Percentiles rank a stretch among this genome's conserved stretches.
Evolutionary conservation across 1,139 yeast species (phyloP).

Genomic region (Candida pseudoviswanathii): DNA sequence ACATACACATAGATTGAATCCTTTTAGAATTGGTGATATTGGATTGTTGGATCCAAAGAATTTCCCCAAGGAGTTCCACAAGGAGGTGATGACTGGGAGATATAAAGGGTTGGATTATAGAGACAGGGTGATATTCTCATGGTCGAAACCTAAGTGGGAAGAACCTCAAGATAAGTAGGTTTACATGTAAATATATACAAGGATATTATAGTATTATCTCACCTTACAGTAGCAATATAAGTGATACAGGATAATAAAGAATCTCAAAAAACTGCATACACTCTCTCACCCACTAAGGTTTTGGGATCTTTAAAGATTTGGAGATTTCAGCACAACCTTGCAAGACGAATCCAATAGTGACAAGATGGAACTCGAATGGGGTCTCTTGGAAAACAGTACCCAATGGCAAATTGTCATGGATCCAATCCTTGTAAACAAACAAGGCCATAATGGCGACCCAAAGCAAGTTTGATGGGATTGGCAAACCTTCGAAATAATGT

Average conservation of each 20-base stretch:
- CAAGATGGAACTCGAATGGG: constrained; percentile 72
- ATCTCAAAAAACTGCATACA: constrained; percentile 6
- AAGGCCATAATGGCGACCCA: constrained; percentile 75
- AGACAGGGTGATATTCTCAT: constrained; percentile 23
- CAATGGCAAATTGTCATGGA: constrained; percentile 59
- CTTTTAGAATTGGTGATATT: constrained; percentile 25
- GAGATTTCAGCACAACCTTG: constrained; percentile 94
- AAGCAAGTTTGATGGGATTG: constrained; percentile 84
- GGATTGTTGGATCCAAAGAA: constrained; percentile 47
- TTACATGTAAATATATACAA: constrained; percentile 1
- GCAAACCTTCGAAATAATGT: constrained; percentile 88
- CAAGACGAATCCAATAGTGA: constrained; percentile 61
- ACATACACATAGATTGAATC: constrained; percentile 30
- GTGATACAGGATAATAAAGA: background rate
- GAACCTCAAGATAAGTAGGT: constrained; percentile 5
- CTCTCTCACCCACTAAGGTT: constrained; percentile 51
- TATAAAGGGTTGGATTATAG: constrained; percentile 28
- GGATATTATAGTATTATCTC: background rate
- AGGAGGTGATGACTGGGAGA: constrained; percentile 28
- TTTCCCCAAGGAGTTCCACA: constrained; percentile 28
- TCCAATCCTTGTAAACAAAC: constrained; percentile 54
- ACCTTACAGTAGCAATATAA: background rate
- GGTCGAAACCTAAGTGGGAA: constrained; percentile 19
- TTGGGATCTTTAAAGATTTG: constrained; percentile 88
- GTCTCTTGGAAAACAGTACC: constrained; percentile 60